Base-by-base conservation (phyloP, 176 grass and related monocot genomes). In the Stipa capillata region DNA sequence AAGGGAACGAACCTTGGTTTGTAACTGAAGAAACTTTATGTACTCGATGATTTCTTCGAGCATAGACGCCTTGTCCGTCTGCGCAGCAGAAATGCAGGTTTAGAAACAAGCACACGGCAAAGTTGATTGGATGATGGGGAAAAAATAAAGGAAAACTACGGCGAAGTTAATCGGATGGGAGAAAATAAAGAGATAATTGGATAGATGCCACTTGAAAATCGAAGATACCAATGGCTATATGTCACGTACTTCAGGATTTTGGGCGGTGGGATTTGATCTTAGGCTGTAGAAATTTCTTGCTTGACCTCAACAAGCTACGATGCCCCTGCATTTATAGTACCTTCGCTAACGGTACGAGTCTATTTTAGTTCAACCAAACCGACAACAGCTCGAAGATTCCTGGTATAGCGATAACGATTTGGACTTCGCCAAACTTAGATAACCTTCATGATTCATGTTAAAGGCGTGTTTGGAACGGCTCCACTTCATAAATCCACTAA, bases 21-120 rank as follows among this genome's bases (percentile, higher is more conserved):
- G 90, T 39, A 97, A 39, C 52, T 97, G 93, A 20, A 97, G 93
- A 62, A 97, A 93, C 66, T 93, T 91, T 58, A 93, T 84, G 35
- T 93, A 97, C 16, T 93, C 93, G 47, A 97, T 91, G 52, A 97
- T 93, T 45, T 97, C 93, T 14, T 97, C 90, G 20, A 97, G 82
- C 90, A 93, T 97, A 42, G 88, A 91, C 34, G 93, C 90, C 67
- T 93, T 93, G 44, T 97, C 88, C 48, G 86, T 93, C 88, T 91
- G 88, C 58, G 47, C 25, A 74, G 15, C 4, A 85, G 4, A 49
- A 68, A 75, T 0, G 0, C 9, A 49, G 56, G 49, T 57, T 88
- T 49, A 88, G 67, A 76, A 80, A 67, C 36, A 33, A 23, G 8
- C 27, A 28, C 7, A 18, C n/a, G n/a, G 0, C 5, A 0, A 52